Conservation (phyloP, 2,329 filamentous ascomycete genomes). For the Talaromyces marneffei region DNA sequence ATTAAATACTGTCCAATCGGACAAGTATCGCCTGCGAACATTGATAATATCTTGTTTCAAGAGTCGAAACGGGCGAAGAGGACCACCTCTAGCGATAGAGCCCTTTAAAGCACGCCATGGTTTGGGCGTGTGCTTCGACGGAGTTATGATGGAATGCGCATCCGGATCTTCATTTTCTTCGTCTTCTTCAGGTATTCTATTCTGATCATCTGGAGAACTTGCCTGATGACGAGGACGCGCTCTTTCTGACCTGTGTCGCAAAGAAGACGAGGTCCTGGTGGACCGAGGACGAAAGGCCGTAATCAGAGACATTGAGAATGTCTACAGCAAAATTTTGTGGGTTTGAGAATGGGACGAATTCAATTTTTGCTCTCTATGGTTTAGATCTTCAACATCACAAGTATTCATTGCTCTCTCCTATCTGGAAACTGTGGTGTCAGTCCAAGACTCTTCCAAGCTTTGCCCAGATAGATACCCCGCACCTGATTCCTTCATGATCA, state of each 20-base stretch:
- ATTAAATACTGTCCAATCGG: conserved; percentile 57
- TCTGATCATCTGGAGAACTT: conserved; percentile 8
- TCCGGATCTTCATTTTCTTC: conserved; percentile 21
- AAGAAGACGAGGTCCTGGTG: conserved; percentile 21
- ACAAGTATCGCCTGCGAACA: conserved; percentile 44
- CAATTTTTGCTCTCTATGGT: background rate
- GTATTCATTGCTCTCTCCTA: background rate
- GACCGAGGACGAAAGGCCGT: conserved; percentile 32
- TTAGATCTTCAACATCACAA: background rate
- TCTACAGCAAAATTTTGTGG: background rate
- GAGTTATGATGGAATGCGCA: conserved; percentile 33
- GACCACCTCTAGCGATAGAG: conserved; percentile 35
- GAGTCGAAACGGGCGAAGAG: conserved; percentile 49
- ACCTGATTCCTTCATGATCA: background rate
- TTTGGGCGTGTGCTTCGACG: conserved; percentile 34
- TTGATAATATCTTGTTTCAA: conserved; percentile 47
- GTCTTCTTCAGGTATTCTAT: conserved; percentile 7
- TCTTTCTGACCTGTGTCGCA: conserved; percentile 21
- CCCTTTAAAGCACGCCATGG: conserved; percentile 26
- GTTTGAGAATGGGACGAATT: background rate
- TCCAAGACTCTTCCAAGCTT: background rate
- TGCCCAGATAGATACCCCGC: background rate
- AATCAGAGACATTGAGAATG: conserved; percentile 25
- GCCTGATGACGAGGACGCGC: conserved; percentile 17
- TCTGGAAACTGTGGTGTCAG: background rate